phyloP scores from a whole-genome alignment of 208 protist genomes.

The Tritrichomonas musculus region DNA sequence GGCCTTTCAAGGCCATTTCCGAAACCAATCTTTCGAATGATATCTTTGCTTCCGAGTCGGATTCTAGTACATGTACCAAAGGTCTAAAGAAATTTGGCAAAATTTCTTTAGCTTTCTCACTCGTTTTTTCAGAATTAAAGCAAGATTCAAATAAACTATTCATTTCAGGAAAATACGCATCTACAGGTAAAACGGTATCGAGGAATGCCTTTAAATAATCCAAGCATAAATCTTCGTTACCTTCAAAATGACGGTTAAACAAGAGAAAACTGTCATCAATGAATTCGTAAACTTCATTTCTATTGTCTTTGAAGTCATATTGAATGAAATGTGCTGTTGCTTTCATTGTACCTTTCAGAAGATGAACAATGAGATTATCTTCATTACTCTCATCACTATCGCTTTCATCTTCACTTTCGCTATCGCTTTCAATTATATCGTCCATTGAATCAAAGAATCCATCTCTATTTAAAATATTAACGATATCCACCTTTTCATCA shows the following conservation, averaged over 20 bases:
- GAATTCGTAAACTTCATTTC: background rate
- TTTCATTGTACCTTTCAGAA: background rate
- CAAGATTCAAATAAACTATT: background rate
- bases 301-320: too few relatives aligned
- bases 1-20: background rate
- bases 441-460: too few relatives aligned
- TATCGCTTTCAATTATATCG: too few relatives aligned
- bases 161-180: slow-evolving; percentile 1
- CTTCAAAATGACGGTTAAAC: background rate
- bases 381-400: too few relatives aligned
- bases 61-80: background rate
- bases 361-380: too few relatives aligned
- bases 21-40: background rate
- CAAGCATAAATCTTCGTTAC: background rate
- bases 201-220: background rate
- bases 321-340: background rate
- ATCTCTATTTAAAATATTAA: too few relatives aligned
- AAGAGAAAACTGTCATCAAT: background rate
- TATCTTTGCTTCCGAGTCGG: background rate
- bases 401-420: too few relatives aligned
- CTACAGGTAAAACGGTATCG: background rate
- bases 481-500: too few relatives aligned
- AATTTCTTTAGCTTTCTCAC: background rate
- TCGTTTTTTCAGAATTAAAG: background rate
- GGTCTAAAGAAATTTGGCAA: background rate